A percentile compares a stretch with the other conserved stretches of the same genome.
Evolutionary conservation across 352 stramenopile species (phyloP).

Genomic region (Hyaloperonospora brassicae): DNA sequence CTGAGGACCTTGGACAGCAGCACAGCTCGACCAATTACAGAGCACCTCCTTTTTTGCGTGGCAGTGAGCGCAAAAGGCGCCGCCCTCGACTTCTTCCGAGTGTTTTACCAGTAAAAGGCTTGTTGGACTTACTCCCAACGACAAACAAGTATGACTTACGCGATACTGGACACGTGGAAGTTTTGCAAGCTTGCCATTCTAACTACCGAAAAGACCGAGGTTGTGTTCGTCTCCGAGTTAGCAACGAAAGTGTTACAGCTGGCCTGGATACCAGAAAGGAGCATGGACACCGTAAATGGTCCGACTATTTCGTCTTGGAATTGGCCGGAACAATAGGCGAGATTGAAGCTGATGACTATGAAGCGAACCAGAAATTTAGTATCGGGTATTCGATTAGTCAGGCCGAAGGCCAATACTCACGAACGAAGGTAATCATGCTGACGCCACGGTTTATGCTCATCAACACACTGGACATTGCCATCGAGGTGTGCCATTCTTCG

Average conservation of each 20-base stretch:
- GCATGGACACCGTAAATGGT: conserved; percentile 58
- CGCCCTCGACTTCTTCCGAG: conserved; percentile 71
- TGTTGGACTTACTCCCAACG: conserved; percentile 78
- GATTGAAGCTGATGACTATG: conserved; percentile 60
- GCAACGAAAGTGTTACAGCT: conserved; percentile 33
- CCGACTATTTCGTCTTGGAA: conserved; percentile 58
- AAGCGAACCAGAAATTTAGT: conserved; percentile 55
- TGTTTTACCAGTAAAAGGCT: conserved; percentile 68
- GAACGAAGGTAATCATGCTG: conserved; percentile 85
- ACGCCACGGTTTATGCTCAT: conserved; percentile 81
- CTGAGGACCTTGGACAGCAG: conserved; percentile 1
- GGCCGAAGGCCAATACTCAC: conserved; percentile 68
- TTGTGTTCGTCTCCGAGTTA: conserved; percentile 68
- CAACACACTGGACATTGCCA: conserved; percentile 57
- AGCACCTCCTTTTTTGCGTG: conserved; percentile 12
- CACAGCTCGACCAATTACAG: neutral
- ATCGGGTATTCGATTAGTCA: conserved; percentile 77
- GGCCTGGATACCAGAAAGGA: conserved; percentile 35
- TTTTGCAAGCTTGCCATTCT: conserved; percentile 78
- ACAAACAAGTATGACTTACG: conserved; percentile 47
- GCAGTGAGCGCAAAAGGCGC: conserved; percentile 44
- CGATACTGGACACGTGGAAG: conserved; percentile 54
- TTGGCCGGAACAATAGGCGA: conserved; percentile 69
- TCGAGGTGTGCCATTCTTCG: conserved; percentile 78
- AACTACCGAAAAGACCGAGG: conserved; percentile 55